A percentile compares a stretch with the other conserved stretches of the same genome.
phyloP scores from a whole-genome alignment of 495 filamentous ascomycete genomes.

The Astrothelium macrocarpum region DNA sequence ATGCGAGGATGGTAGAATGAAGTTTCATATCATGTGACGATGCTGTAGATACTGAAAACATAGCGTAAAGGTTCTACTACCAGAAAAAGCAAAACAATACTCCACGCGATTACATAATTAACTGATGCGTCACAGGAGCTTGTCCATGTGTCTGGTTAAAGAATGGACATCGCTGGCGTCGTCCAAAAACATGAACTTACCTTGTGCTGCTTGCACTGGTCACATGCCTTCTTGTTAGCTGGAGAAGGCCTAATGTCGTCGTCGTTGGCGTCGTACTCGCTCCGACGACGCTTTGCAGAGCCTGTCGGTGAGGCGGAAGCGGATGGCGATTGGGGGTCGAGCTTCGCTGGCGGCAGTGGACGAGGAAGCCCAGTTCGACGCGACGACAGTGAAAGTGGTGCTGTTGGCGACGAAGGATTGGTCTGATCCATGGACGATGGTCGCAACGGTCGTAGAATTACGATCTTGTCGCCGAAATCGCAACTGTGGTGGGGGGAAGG shows the following conservation, averaged over 20 bases:
- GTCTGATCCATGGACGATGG: background rate
- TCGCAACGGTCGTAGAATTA: background rate
- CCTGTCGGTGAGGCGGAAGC: background rate
- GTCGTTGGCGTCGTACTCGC: slow-evolving; percentile 36
- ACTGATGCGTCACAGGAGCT: slow-evolving; percentile 5
- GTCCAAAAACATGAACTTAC: slow-evolving; percentile 36
- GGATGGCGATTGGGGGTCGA: background rate
- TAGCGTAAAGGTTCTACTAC: too few species aligned
- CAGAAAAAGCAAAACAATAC: too few species aligned
- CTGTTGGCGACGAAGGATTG: background rate
- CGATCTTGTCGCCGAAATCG: slow-evolving; percentile 1
- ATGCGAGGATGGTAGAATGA: too few species aligned
- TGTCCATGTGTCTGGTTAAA: background rate
- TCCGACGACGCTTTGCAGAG: slow-evolving; percentile 3
- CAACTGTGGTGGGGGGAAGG: slow-evolving; percentile 1
- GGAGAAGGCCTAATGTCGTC: slow-evolving; percentile 40
- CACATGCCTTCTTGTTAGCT: slow-evolving; percentile 66
- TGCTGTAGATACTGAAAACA: too few species aligned
- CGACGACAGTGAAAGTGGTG: background rate
- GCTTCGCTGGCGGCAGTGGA: background rate
- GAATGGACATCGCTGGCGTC: background rate
- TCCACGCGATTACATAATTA: background rate
- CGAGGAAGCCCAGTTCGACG: background rate
- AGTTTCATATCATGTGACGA: too few species aligned
- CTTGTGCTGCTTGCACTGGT: slow-evolving; percentile 94